phyloP scores from a whole-genome alignment of 495 filamentous ascomycete species.

The Penicillium samsonianum region DNA sequence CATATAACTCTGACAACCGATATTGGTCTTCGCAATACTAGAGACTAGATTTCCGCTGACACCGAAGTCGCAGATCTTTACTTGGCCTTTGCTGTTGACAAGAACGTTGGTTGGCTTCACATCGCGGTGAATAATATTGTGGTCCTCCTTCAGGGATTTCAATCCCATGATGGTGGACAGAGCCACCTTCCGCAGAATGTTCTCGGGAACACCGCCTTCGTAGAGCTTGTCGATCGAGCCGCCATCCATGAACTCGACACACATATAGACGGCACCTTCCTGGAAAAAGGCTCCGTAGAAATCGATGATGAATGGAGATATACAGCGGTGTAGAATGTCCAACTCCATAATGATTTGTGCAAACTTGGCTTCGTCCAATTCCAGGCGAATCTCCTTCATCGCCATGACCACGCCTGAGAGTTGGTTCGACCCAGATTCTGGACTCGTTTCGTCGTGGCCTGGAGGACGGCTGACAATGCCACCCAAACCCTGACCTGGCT shows the following conservation, averaged over 20 bases:
- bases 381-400: constrained; percentile 98
- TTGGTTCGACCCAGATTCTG: constrained; percentile 30
- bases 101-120: constrained; percentile 99
- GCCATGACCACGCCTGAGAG: constrained; percentile 84
- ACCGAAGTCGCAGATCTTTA: constrained; percentile 99
- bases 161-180: constrained; percentile 90
- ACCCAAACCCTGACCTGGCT: constrained; percentile 74
- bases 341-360: constrained; percentile 97
- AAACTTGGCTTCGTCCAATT: constrained; percentile 95
- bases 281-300: constrained; percentile 99
- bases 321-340: constrained; percentile 91
- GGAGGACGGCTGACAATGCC: constrained; percentile 54
- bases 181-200: constrained; percentile 85
- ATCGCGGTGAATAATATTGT: constrained; percentile 99
- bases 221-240: constrained; percentile 98
- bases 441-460: constrained; percentile 28
- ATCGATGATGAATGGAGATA: constrained; percentile 95
- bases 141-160: constrained; percentile 92
- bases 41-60: constrained; percentile 96
- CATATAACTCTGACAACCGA: constrained; percentile 99
- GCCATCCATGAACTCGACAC: constrained; percentile 99
- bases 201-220: constrained; percentile 87
- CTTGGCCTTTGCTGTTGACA: constrained; percentile 81
- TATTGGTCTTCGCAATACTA: constrained; percentile 98
- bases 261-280: constrained; percentile 98